Base-by-base conservation (phyloP, 177 flowering plant species). In the Vitis hybrid region DNA sequence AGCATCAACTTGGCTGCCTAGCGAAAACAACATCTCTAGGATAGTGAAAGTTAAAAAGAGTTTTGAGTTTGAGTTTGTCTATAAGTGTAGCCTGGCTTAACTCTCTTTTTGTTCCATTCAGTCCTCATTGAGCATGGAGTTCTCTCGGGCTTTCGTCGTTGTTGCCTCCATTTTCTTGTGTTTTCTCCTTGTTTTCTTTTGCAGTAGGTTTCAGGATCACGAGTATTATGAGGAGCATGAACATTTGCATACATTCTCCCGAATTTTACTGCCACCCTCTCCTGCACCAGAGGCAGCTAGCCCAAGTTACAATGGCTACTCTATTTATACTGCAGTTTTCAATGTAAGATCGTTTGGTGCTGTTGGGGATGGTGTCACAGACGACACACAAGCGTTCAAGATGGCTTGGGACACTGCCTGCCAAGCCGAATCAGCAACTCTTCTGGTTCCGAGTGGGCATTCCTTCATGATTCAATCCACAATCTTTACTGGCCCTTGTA, bases 341-440 rank as follows among this genome's bases (percentile, higher is more conserved):
- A 71, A 86, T 72, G 91, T 91, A 11, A 49, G 75, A 12, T 76
- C 85, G 13, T 93, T 82, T 79, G 98, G 97, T 48, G 98, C 92
- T 11, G 75, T 81, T 58, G 98, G 98, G 4, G 90, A 93, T 78
- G 93, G 95, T 3, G 52, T 77, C 9, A 62, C 82, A 1, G 93
- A 91, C 65, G 97, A 93, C 50, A 91, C 94, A 3, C 67, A 74
- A 49, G 93, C 97, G 3, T 86, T 93, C 69, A 90, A 89, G 79
- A 72, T 80, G 86, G 95, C 95, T n/a, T 93, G 98, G 98, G 93
- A 90, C 32, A 67, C 84, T 18, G 92, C 89, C 56, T 91, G 97
- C 68, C 80, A 78, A 68, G 65, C 64, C 12, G 75, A 79, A 32
- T 65, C 85, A 4, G 81, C 83, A 3, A 76, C 69, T 54, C 72